These are phyloP conservation scores for Gossypium davidsonii DNA, from an alignment of 441 rosid genomes.

Conservation along the genomic window DNA sequence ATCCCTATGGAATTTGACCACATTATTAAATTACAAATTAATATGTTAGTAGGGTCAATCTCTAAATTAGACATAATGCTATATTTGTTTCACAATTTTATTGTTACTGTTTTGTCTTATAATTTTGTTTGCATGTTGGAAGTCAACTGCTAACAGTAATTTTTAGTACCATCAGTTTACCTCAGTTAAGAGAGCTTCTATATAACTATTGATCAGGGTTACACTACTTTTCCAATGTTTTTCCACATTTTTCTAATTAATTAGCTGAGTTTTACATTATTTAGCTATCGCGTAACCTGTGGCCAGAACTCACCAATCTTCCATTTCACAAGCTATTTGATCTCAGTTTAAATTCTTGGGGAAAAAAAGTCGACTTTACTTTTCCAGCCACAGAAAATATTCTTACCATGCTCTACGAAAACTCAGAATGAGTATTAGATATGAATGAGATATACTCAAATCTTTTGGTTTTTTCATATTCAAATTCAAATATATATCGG, in stretches of 20 bases:
- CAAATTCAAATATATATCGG: not conserved
- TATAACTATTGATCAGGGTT: not conserved
- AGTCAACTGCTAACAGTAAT: not conserved
- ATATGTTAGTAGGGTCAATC: not conserved
- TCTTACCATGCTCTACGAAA: not conserved
- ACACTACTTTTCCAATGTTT: not conserved
- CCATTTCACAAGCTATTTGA: not conserved
- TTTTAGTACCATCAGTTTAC: not conserved
- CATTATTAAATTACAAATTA: not conserved
- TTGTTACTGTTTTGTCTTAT: not conserved
- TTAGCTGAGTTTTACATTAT: not conserved
- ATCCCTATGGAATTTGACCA: conserved; percentile 5
- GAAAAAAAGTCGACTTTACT: too few species aligned
- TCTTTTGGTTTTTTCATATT: not conserved
- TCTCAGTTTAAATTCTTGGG: too few species aligned
- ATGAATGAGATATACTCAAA: not conserved
- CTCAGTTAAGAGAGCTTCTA: not conserved
- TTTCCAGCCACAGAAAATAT: not conserved
- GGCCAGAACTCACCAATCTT: not conserved
- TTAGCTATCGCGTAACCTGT: not conserved
- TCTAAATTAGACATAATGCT: not conserved
- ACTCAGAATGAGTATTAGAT: too few species aligned
- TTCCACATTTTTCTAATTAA: not conserved
- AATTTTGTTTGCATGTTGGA: not conserved
- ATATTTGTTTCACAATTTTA: not conserved